Base-by-base conservation (phyloP, 768 basidiomycete species). In the Leccinum boreale region DNA sequence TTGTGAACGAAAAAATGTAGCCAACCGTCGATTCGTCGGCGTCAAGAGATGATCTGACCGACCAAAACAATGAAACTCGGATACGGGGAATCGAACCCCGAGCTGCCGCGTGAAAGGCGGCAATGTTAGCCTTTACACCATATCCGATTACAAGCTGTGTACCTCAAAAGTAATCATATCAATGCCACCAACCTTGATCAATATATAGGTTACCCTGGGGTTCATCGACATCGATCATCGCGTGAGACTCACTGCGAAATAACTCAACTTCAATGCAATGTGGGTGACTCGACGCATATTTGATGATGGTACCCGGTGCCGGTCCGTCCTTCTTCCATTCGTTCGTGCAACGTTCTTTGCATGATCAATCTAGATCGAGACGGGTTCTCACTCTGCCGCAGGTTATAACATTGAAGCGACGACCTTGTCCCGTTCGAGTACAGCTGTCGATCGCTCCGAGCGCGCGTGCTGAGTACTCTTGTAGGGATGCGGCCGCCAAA, bases 121-220 rank as follows among this genome's bases (percentile, higher is more conserved):
- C 75, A 82, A 83, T 82, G 81, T 80, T 83, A 80, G 79, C 81
- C 82, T 71, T 83, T 83, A 82, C 81, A 83, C 81, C 81, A 81
- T 82, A 84, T 74, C 80, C 74, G 74, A 71, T 19, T 35, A 7
- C 8, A 39, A 39, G 39, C 39, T 39, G 39, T 39, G 39, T 9
- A n/a, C 9, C 39, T 39, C n/a, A 10, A n/a, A n/a, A 39, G 39
- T 17, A 10, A n/a, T n/a, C 9, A n/a, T 39, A 39, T 39, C 39
- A 39, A 39, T 9, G 6, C 15, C 17, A n/a, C 39, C 36, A 36
- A 36, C 35, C 35, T 35, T 15, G 11, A 31, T 31, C 31, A 31
- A 11, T 31, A 29, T 29, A 8, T 29, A 29, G 9, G 9, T 9
- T 9, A 2, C 31, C 11, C 4, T 12, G 33, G 14, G 35, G 36